A percentile compares a stretch with the other conserved stretches of the same genome.
phyloP scores from a whole-genome alignment of 768 basidiomycete genomes.

The Coprinopsis marcescibilis region DNA sequence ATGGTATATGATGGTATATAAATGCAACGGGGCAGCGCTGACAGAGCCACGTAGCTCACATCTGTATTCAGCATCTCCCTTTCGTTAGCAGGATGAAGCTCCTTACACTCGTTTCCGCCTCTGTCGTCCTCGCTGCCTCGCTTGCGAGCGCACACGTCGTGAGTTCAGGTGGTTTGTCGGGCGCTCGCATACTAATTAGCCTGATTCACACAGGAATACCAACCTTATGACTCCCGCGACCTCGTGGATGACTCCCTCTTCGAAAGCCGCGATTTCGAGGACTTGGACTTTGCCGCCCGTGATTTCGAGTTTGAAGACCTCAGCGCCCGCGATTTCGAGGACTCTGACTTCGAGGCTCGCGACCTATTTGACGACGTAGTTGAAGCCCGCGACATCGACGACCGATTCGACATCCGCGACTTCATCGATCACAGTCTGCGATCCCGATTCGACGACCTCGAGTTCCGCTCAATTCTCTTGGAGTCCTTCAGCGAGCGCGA shows the following conservation, averaged over 20 bases:
- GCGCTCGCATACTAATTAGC: too few relatives aligned
- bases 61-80: too few relatives aligned
- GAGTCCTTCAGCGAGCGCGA: background rate
- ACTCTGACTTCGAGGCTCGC: background rate
- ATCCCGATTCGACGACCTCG: background rate
- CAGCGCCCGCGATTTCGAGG: background rate
- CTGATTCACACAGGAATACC: background rate
- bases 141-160: background rate
- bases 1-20: too few relatives aligned
- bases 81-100: slow-evolving; percentile 7
- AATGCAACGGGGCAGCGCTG: too few relatives aligned
- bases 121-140: slow-evolving; percentile 2
- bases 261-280: slow-evolving; percentile 2
- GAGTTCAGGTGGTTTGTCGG: background rate
- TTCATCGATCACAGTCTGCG: too few relatives aligned
- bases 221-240: background rate
- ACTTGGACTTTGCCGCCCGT: background rate
- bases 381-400: background rate
- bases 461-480: background rate
- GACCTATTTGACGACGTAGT: background rate
- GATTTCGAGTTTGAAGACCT: background rate
- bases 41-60: too few relatives aligned
- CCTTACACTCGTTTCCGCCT: slow-evolving; percentile 1
- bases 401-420: background rate
- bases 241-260: background rate